A percentile compares a stretch with the other conserved stretches of the same genome.
Conservation (phyloP, 192 early-diverging fungal species). For the Diversispora epigaea region DNA sequence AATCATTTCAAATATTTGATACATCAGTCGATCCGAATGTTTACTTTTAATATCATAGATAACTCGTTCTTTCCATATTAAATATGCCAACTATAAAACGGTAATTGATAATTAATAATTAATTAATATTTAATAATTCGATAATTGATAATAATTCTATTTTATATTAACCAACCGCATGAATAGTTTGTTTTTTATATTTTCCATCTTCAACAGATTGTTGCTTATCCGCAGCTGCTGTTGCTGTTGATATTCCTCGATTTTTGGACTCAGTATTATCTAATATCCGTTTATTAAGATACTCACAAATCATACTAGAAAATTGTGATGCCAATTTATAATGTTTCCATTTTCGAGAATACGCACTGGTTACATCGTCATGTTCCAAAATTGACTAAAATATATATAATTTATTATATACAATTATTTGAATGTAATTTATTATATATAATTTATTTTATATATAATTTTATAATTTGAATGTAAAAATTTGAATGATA, state of each 20-base stretch:
- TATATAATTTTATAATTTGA: too few relatives aligned
- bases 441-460: too few relatives aligned
- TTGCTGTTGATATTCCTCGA: slow-evolving; percentile 31
- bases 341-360: slow-evolving; percentile 64
- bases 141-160: neutral
- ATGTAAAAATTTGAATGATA: too few relatives aligned
- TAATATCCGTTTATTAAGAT: slow-evolving; percentile 64
- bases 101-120: neutral
- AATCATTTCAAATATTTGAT: slow-evolving; percentile 70
- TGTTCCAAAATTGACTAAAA: slow-evolving; percentile 57
- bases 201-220: slow-evolving; percentile 45
- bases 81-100: slow-evolving; percentile 57
- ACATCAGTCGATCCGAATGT: slow-evolving; percentile 63
- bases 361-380: slow-evolving; percentile 68
- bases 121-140: neutral
- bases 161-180: slow-evolving; percentile 52
- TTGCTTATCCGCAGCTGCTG: slow-evolving; percentile 37
- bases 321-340: slow-evolving; percentile 62
- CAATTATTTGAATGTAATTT: neutral
- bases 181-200: slow-evolving; percentile 62
- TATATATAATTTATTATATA: neutral
- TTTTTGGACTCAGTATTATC: slow-evolving; percentile 2
- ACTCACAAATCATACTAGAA: slow-evolving; percentile 64
- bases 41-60: slow-evolving; percentile 56
- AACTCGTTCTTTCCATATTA: slow-evolving; percentile 72